Evolutionary conservation across 352 stramenopile genomes (phyloP), one percentile per base, ranked within the genome.

Genomic region (Hyaloperonospora arabidopsidis): DNA sequence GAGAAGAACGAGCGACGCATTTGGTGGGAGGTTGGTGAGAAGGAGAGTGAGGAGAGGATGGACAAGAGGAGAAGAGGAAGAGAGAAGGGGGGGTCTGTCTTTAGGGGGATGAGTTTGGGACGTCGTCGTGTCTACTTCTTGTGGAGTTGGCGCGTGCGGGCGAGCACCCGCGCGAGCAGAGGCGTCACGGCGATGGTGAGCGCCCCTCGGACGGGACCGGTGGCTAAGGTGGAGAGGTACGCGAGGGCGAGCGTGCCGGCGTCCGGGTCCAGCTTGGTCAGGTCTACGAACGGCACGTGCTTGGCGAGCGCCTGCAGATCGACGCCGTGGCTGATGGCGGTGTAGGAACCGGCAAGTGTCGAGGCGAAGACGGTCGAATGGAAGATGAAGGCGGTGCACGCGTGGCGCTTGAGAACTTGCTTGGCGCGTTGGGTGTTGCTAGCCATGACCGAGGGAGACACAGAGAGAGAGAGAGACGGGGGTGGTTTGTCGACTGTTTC

Each of bases 201-300:
- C 12, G 76, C 77, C 17, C 80, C 83, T 48, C 83, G 66, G 6
- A 76, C 74, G 7, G 83, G 80, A 5, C 83, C 79, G 36, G 76
- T 90, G 35, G 90, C 89, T 52, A 92, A 82, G 7, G 96, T 90
- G 17, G 93, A 85, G 55, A 98, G 96, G 70, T 98, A 98, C 41
- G 83, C 82, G 45, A 92, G 70, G 29, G 78, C 68, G 40, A 94
- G 61, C 23, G 68, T 88, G 13, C 80, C 68, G 1, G 80, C 77
- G 18, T 89, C 69, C 5, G 75, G 75, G 58, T 94, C 73, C 38
- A 92, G 57, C 60, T 77, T 76, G 23, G 72, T 74, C 44, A 86
- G 46, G 48, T 91, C 74, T 12, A 93, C 66, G 59, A 91, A 87
- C 2, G 83, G 83, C 21, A 91, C 58, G 40, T 70, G 74, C 52